Conservation (phyloP, 1,139 yeast species). For the Saccharomyces hybrid region DNA sequence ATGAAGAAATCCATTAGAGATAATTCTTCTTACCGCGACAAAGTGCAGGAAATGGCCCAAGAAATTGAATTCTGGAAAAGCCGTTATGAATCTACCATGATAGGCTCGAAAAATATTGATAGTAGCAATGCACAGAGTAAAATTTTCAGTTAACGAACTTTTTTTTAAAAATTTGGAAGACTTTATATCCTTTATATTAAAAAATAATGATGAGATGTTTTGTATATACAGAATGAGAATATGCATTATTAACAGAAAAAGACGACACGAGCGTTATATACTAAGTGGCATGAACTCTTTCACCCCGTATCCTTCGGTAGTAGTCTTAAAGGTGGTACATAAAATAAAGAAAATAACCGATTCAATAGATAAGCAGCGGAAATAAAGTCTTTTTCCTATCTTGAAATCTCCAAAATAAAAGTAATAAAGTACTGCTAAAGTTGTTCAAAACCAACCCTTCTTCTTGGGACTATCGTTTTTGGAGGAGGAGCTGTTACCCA, state of each 20-base stretch:
- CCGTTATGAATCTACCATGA: constrained; percentile 31
- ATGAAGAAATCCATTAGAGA: constrained; percentile 31
- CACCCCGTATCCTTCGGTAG: background rate
- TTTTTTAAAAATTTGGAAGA: constrained; percentile 11
- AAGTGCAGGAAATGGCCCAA: constrained; percentile 46
- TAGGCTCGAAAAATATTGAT: constrained; percentile 17
- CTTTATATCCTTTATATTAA: constrained; percentile 7
- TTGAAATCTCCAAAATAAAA: background rate
- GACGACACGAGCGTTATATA: background rate
- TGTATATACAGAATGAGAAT: background rate
- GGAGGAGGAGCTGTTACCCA: constrained; percentile 45
- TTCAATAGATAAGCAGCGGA: background rate
- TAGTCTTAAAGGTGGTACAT: background rate
- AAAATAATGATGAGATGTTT: background rate
- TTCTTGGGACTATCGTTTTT: background rate
- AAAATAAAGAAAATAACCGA: background rate
- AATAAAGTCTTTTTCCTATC: background rate
- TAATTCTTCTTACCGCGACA: constrained; percentile 28
- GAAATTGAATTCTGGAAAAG: constrained; percentile 60
- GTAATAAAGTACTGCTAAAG: background rate
- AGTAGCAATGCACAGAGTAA: constrained; percentile 15
- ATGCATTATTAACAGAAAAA: background rate
- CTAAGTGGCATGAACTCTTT: background rate
- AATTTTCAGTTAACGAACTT: constrained; percentile 5
- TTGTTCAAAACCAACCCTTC: background rate